Evolutionary conservation across 495 filamentous ascomycete genomes (phyloP), one percentile per base, ranked within the genome.

Genomic region (Hyaloscypha variabilis): DNA sequence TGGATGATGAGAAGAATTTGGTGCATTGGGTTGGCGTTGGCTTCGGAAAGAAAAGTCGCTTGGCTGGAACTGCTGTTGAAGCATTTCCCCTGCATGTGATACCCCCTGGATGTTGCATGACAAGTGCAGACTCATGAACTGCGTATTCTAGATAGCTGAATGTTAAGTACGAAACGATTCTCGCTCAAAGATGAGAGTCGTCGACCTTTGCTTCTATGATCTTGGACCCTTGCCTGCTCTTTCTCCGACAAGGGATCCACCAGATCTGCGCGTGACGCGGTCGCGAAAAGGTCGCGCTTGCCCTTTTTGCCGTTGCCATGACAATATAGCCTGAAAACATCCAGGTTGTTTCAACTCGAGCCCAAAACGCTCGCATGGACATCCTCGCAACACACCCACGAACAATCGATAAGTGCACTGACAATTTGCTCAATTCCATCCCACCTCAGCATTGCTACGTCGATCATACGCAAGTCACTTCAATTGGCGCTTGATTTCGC

Each of bases 351-450:
- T 46, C 51, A 31, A 50, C n/a, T 31, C 26, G 30, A 49, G 51
- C 30, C 23, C 23, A 64, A 56, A 62, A 67, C 21, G 28, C 58
- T 66, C 63, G 61, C 67, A 72, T 73, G 71, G 73, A 72, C 71
- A 74, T 64, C 58, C 64, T 64, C 69, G 59, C 52, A 55, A 59
- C 17, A 34, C 21, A 55, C 56, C 30, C 58, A 54, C 58, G 28
- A 60, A 29, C 63, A 67, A 70, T 68, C 65, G 67, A 69, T 57
- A 51, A 70, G 55, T 55, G 63, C 66, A 34, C 49, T 65, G 67
- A 69, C 62, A 64, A n/a, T 39, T 62, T 28, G 31, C 58, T 26
- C 59, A 60, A 49, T 64, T 28, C n/a, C 42, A 69, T 62, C 36
- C 31, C 64, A 63, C 53, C 57, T 67, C 57, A 64, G 21, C 61